Conservation (phyloP, 1,284 basidiomycete species). For the Ustilago curta region DNA sequence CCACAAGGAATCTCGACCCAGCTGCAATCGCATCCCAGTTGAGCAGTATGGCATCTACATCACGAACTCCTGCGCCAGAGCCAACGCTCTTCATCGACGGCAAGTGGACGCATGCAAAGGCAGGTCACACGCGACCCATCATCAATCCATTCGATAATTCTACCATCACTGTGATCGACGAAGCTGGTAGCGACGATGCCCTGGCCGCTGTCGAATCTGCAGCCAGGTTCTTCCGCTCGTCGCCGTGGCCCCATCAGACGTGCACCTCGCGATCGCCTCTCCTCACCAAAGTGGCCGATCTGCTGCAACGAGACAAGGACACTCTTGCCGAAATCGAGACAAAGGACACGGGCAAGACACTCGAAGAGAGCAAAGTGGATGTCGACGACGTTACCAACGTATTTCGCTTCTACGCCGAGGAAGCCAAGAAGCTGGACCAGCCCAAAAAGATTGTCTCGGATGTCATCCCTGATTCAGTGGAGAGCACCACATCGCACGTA, state of each 20-base stretch:
- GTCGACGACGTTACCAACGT: conserved; percentile 68
- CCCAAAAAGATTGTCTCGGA: conserved; percentile 59
- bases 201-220: conserved; percentile 59
- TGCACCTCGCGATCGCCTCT: conserved; percentile 51
- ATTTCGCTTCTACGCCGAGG: conserved; percentile 67
- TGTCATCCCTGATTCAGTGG: conserved; percentile 60
- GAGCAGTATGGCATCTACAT: conserved; percentile 56
- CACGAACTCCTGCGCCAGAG: conserved; percentile 38
- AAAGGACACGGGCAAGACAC: conserved; percentile 68
- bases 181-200: conserved; percentile 62
- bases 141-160: conserved; percentile 64
- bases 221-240: conserved; percentile 56
- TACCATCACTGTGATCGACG: conserved; percentile 60
- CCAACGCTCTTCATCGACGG: conserved; percentile 69
- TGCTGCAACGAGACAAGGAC: conserved; percentile 62
- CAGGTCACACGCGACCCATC: conserved; percentile 58
- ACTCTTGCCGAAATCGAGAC: conserved; percentile 63
- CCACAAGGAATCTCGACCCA: conserved; percentile 18
- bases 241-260: conserved; percentile 55
- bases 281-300: conserved; percentile 58
- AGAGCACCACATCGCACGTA: conserved; percentile 59
- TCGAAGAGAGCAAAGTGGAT: conserved; percentile 63
- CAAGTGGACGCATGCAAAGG: conserved; percentile 59
- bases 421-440: conserved; percentile 61
- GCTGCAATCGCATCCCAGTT: conserved; percentile 43